Conservation (phyloP, 305 asterid species). For the Caryopteris hybrid region DNA sequence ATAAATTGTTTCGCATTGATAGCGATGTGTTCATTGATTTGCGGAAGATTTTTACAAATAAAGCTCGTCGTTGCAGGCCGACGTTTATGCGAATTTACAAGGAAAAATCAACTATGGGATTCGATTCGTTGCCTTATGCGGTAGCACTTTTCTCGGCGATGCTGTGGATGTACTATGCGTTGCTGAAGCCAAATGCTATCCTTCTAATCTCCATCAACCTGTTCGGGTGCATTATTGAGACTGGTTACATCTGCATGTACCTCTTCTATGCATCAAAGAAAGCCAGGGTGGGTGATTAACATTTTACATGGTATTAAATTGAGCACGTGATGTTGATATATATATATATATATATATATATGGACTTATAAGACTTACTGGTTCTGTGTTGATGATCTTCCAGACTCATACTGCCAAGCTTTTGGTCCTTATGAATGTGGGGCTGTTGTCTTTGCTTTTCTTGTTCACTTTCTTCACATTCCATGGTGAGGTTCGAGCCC, state of each 20-base stretch:
- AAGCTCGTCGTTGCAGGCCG: slow-evolving; percentile 34
- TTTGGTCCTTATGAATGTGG: slow-evolving; percentile 45
- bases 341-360: no score
- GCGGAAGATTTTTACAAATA: no score
- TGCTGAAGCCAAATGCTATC: slow-evolving; percentile 36
- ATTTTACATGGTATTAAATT: no score
- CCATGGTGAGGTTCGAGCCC: slow-evolving; percentile 17
- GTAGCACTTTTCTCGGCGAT: slow-evolving; percentile 65
- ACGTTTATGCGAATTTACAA: slow-evolving; percentile 54
- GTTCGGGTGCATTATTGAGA: slow-evolving; percentile 59
- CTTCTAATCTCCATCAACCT: slow-evolving; percentile 71
- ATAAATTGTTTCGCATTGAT: no score
- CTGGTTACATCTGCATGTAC: slow-evolving; percentile 51
- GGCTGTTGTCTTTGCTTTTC: slow-evolving; percentile 31
- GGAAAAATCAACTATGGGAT: slow-evolving; percentile 76
- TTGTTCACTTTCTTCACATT: slow-evolving; percentile 33
- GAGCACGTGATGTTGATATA: no score
- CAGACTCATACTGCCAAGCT: slow-evolving; percentile 43
- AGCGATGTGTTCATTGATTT: no score
- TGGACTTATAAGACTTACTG: no score
- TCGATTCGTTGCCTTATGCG: slow-evolving; percentile 56
- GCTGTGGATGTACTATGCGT: slow-evolving; percentile 76
- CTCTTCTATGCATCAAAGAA: slow-evolving; percentile 50
- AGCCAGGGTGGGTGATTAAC: slow-evolving; percentile 29
- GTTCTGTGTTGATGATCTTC: neutral